Evolutionary conservation across 148 eudicot species (phyloP), one percentile per base, ranked within the genome.

Genomic region (Bassia scoparia): DNA sequence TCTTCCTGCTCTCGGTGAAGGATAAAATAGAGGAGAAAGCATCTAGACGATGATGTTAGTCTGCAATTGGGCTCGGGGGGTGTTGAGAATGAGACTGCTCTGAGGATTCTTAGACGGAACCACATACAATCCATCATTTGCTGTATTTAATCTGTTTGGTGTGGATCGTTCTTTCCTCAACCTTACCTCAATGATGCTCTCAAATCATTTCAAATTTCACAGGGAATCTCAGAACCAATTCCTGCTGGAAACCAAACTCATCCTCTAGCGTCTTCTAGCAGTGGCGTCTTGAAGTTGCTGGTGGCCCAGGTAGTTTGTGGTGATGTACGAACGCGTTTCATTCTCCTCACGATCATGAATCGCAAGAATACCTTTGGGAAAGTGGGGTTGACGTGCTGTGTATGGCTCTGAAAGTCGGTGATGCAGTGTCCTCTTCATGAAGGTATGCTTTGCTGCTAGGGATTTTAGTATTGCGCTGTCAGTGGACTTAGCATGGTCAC

Each of bases 231-330:
- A 83, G 78, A 33, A 74, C 67, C 4, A 83, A 83, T 71, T 80
- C 74, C 41, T 83, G 83, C 67, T 83, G 80, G 52, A 77, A 83
- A 29, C 79, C 83, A 24, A 80, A 83, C 72, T 77, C 83, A 13
- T 83, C 79, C 62, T 81, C 83, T n/a, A 23, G 83, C 82, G 33
- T 77, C 80, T 38, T 80, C 80, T n/a, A 83, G 68, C 43, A 83
- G 34, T n/a, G 16, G 49, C 7, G n/a, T 75, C n/a, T n/a, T 66
- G 64, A 83, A 83, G n/a, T n/a, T 13, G 78, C 75, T n/a, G 67
- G 43, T 83, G 83, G 26, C 77, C 63, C 66, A 80, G 26, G 74
- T 65, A 71, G 37, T 74, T 75, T 67, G 83, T 76, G 1, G 81
- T 78, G 37, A 80, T 79, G 20, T n/a, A 80, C 74, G 29, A 79